A percentile compares a stretch with the other conserved stretches of the same genome.
Conservation (phyloP, 345 rosid species). For the Cardamine resedifolia region DNA sequence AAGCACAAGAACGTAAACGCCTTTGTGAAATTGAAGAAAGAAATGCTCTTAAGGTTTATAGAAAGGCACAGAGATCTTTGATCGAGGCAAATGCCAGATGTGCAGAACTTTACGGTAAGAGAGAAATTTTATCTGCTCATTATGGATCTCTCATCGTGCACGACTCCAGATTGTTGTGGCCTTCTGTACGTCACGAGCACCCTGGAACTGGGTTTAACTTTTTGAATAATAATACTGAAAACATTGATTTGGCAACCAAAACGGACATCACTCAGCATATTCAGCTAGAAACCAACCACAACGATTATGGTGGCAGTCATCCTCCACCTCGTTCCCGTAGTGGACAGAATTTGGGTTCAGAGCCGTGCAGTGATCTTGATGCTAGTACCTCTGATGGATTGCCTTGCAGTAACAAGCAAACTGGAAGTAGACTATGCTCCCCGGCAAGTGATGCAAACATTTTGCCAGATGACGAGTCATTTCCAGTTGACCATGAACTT, state of each 20-base stretch:
- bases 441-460: conserved; percentile 51
- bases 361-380: conserved; percentile 84
- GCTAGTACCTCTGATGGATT: conserved; percentile 83
- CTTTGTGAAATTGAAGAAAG: conserved; percentile 92
- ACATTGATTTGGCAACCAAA: conserved; percentile 45
- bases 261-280: conserved; percentile 45
- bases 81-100: conserved; percentile 89
- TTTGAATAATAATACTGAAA: conserved; percentile 41
- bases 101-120: conserved; percentile 61
- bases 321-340: conserved; percentile 33
- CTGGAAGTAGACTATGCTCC: conserved; percentile 48
- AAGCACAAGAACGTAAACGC: conserved; percentile 68
- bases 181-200: conserved; percentile 48
- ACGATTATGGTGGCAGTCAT: conserved; percentile 26
- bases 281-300: conserved; percentile 32
- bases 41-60: conserved; percentile 82
- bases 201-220: conserved; percentile 42
- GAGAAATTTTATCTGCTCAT: conserved; percentile 71
- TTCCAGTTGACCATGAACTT: conserved; percentile 51
- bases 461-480: conserved; percentile 62
- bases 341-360: conserved; percentile 59
- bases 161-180: conserved; percentile 56
- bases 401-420: conserved; percentile 50
- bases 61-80: conserved; percentile 84
- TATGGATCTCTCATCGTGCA: conserved; percentile 62